These are phyloP conservation scores for Lachancea quebecensis DNA, from an alignment of 805 yeast genomes.

Conservation along the genomic window DNA sequence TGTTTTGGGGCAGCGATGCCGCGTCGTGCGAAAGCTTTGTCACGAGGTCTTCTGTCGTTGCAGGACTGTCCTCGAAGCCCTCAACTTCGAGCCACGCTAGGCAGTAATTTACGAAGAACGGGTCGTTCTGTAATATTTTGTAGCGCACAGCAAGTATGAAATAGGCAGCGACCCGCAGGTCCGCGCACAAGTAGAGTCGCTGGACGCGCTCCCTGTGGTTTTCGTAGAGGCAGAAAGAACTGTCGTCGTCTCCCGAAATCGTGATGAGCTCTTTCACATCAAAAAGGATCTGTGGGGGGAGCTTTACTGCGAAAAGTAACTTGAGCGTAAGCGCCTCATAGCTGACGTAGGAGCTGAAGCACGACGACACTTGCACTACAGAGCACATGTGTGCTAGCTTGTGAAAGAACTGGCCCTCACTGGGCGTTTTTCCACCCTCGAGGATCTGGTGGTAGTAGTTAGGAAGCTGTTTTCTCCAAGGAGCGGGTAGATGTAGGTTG, in stretches of 20 bases:
- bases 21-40: slow-evolving; percentile 5
- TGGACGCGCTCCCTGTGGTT: slow-evolving; percentile 9
- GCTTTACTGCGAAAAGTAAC: slow-evolving; percentile 12
- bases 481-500: slow-evolving; percentile 35
- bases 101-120: neutral
- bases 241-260: slow-evolving; percentile 3
- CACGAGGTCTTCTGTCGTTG: slow-evolving; percentile 9
- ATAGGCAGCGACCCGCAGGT: slow-evolving; percentile 18
- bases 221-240: slow-evolving; percentile 8
- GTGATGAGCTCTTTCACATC: slow-evolving; percentile 14
- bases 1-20: neutral
- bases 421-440: slow-evolving; percentile 38
- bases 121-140: slow-evolving; percentile 14
- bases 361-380: slow-evolving; percentile 9
- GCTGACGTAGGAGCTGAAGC: slow-evolving; percentile 11
- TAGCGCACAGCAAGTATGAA: slow-evolving; percentile 20
- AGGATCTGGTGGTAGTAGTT: slow-evolving; percentile 32
- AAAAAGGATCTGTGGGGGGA: slow-evolving; percentile 26
- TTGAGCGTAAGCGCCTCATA: slow-evolving; percentile 19
- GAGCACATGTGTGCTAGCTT: slow-evolving; percentile 18
- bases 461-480: slow-evolving; percentile 35
- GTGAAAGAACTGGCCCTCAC: slow-evolving; percentile 33
- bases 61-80: neutral
- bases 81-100: slow-evolving; percentile 1
- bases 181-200: slow-evolving; percentile 12